Evolutionary conservation across 495 filamentous ascomycete species (phyloP), one percentile per base, ranked within the genome.

Genomic region (Chaetomium tenue): DNA sequence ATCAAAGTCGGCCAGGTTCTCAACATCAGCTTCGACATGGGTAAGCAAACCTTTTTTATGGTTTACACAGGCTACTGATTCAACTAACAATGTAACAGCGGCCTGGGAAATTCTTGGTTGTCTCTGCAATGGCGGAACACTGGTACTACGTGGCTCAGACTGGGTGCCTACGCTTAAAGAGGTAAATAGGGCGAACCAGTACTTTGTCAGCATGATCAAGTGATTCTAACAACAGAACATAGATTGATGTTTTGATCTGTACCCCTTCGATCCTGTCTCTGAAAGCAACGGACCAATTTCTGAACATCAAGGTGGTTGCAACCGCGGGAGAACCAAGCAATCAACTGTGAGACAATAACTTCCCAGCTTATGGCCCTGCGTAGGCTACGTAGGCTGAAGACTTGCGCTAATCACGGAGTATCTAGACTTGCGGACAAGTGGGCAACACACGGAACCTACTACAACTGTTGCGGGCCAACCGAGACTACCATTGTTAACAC

Each of bases 401-500:
- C 26, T 33, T 9, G 9, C 1, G 33, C 8, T 37, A 37, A 37
- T 8, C 5, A 12, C 33, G 5, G 3, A 12, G 3, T 11, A 37
- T 1, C 33, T 37, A 44, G 40, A 18, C 37, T 58, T 15, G 75
- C 75, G 2, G 74, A 76, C 40, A 61, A 72, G 26, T 77, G 75
- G 75, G 70, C 74, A 0, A 0, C 53, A 13, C 28, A 72, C 56
- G 67, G 64, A 5, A 69, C 66, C 25, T 76, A 73, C 52, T 73
- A 70, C 70, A 78, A 78, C 57, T 63, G 71, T 55, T 78, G 76
- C 53, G 76, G 76, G 11, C 75, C 76, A 0, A 79, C 76, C 8
- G 76, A 79, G 60, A 73, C 73, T 63, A 75, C 64, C 23, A 74
- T 79, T 26, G 57, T 79, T 20, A 79, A 77, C 68, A 79, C 75